Evolutionary conservation across 1,284 basidiomycete species (phyloP).

Genomic region (Trichosporon ovoides): DNA sequence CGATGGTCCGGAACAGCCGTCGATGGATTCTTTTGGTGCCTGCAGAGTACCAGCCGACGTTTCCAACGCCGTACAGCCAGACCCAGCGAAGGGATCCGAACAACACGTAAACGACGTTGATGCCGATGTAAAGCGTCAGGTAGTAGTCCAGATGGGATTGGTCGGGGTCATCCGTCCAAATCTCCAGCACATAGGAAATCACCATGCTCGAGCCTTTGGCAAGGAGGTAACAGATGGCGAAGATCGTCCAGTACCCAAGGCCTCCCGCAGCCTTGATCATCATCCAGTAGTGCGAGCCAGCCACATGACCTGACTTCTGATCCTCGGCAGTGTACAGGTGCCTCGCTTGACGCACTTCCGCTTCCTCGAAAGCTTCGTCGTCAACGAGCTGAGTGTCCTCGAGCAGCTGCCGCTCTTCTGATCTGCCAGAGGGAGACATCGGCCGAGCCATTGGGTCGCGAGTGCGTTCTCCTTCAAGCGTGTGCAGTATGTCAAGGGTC

Average conservation of each 20-base stretch:
- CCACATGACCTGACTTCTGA: constrained; percentile 54
- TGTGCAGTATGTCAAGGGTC: neutral
- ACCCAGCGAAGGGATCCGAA: constrained; percentile 39
- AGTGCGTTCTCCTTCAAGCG: neutral
- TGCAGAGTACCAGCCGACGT: constrained; percentile 56
- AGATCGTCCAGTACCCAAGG: constrained; percentile 42
- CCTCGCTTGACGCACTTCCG: neutral
- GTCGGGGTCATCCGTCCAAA: constrained; percentile 39
- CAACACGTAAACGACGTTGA: constrained; percentile 21
- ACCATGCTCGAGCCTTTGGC: constrained; percentile 26
- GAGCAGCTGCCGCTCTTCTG: neutral
- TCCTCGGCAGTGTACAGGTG: constrained; percentile 65
- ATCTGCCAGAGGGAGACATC: neutral
- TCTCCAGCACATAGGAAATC: constrained; percentile 26
- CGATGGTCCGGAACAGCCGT: constrained; percentile 55
- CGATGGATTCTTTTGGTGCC: constrained; percentile 61
- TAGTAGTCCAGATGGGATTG: constrained; percentile 32
- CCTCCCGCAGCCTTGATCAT: constrained; percentile 45
- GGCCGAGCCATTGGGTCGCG: neutral
- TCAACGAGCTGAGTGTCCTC: neutral
- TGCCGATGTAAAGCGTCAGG: constrained; percentile 29
- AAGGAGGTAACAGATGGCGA: constrained; percentile 29
- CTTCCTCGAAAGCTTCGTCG: constrained; percentile 1
- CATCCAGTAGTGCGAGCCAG: constrained; percentile 35
- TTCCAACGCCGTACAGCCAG: constrained; percentile 45